These are phyloP conservation scores for Arachnomyces sp. DNA, from an alignment of 2,329 filamentous ascomycete genomes.

Conservation along the genomic window DNA sequence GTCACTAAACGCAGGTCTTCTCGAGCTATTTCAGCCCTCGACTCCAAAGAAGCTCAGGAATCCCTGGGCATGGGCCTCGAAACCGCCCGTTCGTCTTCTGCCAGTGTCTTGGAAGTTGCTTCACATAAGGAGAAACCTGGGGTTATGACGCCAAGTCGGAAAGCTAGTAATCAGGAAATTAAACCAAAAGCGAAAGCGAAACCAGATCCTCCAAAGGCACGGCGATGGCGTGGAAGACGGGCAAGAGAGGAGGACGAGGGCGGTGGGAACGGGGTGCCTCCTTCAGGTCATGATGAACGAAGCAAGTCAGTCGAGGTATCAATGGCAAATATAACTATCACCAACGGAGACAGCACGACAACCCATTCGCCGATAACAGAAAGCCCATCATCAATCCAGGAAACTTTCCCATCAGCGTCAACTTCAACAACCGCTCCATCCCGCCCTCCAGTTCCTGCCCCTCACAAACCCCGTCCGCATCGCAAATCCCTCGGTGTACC, in stretches of 20 bases:
- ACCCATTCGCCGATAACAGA: background rate
- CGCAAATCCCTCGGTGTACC: slow-evolving; percentile 31
- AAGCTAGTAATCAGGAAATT: slow-evolving; percentile 24
- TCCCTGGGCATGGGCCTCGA: slow-evolving; percentile 62
- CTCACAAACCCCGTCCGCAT: slow-evolving; percentile 12
- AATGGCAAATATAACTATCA: too few relatives aligned
- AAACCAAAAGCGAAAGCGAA: slow-evolving; percentile 23
- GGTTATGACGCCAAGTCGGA: slow-evolving; percentile 67
- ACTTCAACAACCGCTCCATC: slow-evolving; percentile 15
- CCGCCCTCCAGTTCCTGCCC: slow-evolving; percentile 14
- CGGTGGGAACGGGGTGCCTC: slow-evolving; percentile 12
- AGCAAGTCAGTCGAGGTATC: too few relatives aligned
- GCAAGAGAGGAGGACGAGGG: slow-evolving; percentile 25
- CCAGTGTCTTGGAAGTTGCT: slow-evolving; percentile 71
- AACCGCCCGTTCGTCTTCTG: slow-evolving; percentile 59
- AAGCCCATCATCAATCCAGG: slow-evolving; percentile 1
- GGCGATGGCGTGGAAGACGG: slow-evolving; percentile 34
- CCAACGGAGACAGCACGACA: too few relatives aligned
- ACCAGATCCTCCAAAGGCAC: slow-evolving; percentile 34
- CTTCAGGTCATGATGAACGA: too few relatives aligned
- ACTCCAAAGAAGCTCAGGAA: slow-evolving; percentile 17
- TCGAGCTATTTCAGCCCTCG: slow-evolving; percentile 16
- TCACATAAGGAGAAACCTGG: slow-evolving; percentile 74
- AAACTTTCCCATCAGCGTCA: slow-evolving; percentile 1
- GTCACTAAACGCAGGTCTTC: slow-evolving; percentile 23